These are phyloP conservation scores for Rosa lucieae DNA, from an alignment of 306 rosid genomes.

Conservation along the genomic window DNA sequence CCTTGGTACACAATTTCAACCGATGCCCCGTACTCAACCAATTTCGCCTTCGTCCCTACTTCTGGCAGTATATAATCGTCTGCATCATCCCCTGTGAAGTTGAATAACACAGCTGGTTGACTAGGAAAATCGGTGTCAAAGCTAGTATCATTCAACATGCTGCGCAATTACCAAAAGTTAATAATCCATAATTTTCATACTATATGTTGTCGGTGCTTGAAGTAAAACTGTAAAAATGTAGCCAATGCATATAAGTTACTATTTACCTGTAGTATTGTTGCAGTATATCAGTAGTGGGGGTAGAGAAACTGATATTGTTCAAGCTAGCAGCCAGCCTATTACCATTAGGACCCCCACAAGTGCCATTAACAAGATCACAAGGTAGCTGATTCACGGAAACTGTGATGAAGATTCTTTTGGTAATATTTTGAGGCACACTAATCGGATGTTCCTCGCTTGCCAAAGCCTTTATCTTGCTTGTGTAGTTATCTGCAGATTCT, in stretches of 20 bases:
- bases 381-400: constrained; percentile 29
- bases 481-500: constrained; percentile 16
- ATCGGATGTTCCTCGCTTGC: constrained; percentile 25
- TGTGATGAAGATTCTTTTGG: constrained; percentile 20
- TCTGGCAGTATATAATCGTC: background rate
- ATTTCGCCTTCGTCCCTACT: background rate
- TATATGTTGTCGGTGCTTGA: background rate
- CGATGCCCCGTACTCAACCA: background rate
- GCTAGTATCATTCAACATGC: background rate
- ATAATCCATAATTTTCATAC: background rate
- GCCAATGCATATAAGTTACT: background rate
- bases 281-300: constrained; percentile 25
- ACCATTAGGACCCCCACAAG: constrained; percentile 31
- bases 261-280: constrained; percentile 35
- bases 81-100: background rate
- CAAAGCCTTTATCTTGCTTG: constrained; percentile 24
- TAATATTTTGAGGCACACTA: constrained; percentile 26
- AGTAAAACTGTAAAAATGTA: background rate
- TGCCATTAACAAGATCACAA: constrained; percentile 14
- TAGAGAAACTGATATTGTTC: constrained; percentile 35
- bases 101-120: background rate
- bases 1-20: constrained; percentile 6
- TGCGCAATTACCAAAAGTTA: background rate
- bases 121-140: background rate
- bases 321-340: constrained; percentile 31